Conservation (phyloP, 805 yeast species). For the Wickerhamomyces subpelliculosus region DNA sequence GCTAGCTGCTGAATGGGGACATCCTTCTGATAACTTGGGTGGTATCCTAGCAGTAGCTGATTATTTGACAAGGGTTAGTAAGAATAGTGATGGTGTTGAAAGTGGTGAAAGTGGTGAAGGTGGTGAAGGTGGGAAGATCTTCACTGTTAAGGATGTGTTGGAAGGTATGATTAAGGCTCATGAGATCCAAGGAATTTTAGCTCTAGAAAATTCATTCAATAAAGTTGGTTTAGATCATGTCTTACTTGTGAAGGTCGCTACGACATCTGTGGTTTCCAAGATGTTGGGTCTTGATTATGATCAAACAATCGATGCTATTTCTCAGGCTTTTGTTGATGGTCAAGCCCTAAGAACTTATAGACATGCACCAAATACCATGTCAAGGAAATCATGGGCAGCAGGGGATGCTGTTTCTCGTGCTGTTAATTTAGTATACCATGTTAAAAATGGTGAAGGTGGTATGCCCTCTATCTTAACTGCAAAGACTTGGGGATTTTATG, state of each 20-base stretch:
- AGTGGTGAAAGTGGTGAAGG: slow-evolving; percentile 35
- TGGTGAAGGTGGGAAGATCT: slow-evolving; percentile 32
- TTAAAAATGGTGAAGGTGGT: slow-evolving; percentile 46
- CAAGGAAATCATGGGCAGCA: slow-evolving; percentile 63
- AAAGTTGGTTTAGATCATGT: slow-evolving; percentile 56
- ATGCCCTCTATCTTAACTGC: slow-evolving; percentile 54
- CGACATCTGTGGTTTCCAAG: slow-evolving; percentile 52
- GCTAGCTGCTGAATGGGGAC: slow-evolving; percentile 70
- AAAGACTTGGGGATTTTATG: slow-evolving; percentile 57
- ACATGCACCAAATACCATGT: slow-evolving; percentile 59
- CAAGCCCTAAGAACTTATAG: slow-evolving; percentile 53
- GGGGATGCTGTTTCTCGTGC: slow-evolving; percentile 58
- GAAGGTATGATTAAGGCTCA: slow-evolving; percentile 58
- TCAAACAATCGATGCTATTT: slow-evolving; percentile 48
- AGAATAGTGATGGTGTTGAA: no score
- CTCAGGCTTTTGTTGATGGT: slow-evolving; percentile 59
- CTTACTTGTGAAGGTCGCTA: slow-evolving; percentile 50
- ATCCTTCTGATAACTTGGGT: slow-evolving; percentile 56
- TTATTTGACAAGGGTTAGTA: slow-evolving; percentile 40
- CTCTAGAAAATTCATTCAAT: slow-evolving; percentile 55
- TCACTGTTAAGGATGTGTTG: slow-evolving; percentile 43
- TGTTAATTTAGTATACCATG: slow-evolving; percentile 46
- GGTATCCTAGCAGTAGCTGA: slow-evolving; percentile 55
- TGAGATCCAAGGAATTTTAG: slow-evolving; percentile 54
- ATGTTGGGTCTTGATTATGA: slow-evolving; percentile 42